Base-by-base conservation (phyloP, 75 land plant genomes). In the Pinus taeda region DNA sequence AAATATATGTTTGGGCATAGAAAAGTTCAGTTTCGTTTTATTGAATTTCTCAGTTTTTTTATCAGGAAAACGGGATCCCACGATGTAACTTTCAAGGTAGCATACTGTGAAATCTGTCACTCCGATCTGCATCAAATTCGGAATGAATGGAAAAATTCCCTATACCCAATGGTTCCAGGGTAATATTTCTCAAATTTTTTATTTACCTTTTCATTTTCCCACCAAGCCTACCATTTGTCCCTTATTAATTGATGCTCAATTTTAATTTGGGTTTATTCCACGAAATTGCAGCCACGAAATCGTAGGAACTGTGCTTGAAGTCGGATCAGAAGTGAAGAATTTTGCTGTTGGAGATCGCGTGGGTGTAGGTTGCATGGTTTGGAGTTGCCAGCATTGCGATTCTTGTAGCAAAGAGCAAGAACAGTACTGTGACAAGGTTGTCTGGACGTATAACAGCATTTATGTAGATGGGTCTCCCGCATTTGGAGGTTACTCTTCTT, bases 301-400 rank as follows among this genome's bases (percentile, higher is more conserved):
- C 14, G 85, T 84, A 37, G 96, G 96, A 0, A 80, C 64, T 14
- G 92, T 93, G 15, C 83, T 78, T 3, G 91, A 87, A 61, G 88
- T 93, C n/a, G 98, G 98, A 8, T 59, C 78, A 62, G 71, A 83
- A 8, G 98, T 95, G 26, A 60, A 59, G 11, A 87, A 86, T 6
- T 81, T 93, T 76, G 85, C 81, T 29, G 73, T 84, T 1, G 98
- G 96, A 15, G 96, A 95, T 71, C 90, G 82, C 53, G 93, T 85
- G 0, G 98, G 96, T 6, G 90, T 92, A 4, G 96, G 96, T 1
- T 92, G 88, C 65, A 24, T 92, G 63, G 88, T 86, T 0, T 77
- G 80, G 3, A 78, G 89, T 0, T 81, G 83, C 24, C 62, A 49
- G 24, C 30, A 66, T 0, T 80, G 85, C 42, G 57, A 80, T 45